These are phyloP conservation scores for Cryptococcus maquisensis DNA, from an alignment of 1,284 basidiomycete genomes.

Conservation along the genomic window DNA sequence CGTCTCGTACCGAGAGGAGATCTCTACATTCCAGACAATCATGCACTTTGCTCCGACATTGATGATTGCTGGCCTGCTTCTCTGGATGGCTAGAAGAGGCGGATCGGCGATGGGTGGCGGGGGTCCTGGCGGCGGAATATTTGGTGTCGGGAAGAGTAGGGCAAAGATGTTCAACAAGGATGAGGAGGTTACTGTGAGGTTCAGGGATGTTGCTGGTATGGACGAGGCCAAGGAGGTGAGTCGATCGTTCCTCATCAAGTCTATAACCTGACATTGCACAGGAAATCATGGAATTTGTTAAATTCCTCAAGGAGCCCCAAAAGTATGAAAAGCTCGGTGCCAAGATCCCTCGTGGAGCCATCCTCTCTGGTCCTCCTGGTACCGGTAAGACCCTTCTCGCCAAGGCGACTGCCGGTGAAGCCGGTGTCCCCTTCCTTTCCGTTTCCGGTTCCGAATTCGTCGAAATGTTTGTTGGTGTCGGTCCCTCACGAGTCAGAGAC, in stretches of 20 bases:
- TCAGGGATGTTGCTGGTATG: constrained; percentile 97
- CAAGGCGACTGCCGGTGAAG: constrained; percentile 97
- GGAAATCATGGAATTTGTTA: constrained; percentile 99
- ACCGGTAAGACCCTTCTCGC: constrained; percentile 98
- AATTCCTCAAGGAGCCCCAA: constrained; percentile 93
- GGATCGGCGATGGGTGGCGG: constrained; percentile 56
- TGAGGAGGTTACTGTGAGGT: constrained; percentile 87
- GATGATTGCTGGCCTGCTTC: constrained; percentile 81
- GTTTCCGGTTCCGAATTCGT: constrained; percentile 99
- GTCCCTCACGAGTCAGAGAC: constrained; percentile 93
- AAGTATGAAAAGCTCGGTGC: constrained; percentile 96
- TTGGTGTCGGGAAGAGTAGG: constrained; percentile 93
- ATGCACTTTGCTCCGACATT: constrained; percentile 93
- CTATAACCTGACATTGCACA: constrained; percentile 10
- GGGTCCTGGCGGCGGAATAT: constrained; percentile 80
- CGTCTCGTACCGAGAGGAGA: constrained; percentile 94
- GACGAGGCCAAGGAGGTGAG: constrained; percentile 89
- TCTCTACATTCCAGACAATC: constrained; percentile 74
- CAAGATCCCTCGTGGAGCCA: constrained; percentile 97
- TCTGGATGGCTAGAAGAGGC: constrained; percentile 82
- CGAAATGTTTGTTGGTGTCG: constrained; percentile 99
- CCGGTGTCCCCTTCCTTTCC: constrained; percentile 93
- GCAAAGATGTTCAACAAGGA: constrained; percentile 98
- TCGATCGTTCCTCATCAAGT: background rate
- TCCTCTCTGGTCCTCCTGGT: constrained; percentile 95